Percentiles rank a stretch among this genome's conserved stretches.
Evolutionary conservation across 345 rosid genomes (phyloP).

Genomic region (Corchorus capsularis): DNA sequence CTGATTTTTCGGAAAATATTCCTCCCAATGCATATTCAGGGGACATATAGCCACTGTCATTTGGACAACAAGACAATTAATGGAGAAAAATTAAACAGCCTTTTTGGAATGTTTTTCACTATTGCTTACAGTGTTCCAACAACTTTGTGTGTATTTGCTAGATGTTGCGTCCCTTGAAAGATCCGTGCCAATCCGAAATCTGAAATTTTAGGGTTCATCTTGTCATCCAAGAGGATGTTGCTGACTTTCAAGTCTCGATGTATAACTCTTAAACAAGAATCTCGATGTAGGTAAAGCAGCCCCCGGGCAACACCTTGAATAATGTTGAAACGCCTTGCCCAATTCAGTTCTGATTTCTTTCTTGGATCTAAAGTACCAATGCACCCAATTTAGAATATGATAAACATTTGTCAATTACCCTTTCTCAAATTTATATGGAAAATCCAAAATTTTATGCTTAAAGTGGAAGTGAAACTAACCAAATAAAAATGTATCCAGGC

Average conservation of each 20-base stretch:
- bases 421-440: no score
- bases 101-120: neutral
- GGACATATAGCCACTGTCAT: conserved; percentile 45
- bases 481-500: conserved; percentile 29
- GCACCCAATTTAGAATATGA: no score
- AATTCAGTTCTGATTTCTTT: conserved; percentile 13
- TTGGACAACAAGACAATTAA: neutral
- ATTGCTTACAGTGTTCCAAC: conserved; percentile 34
- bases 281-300: conserved; percentile 25
- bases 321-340: conserved; percentile 25
- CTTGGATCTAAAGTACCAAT: conserved; percentile 1
- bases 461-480: conserved; percentile 19
- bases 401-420: no score
- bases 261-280: conserved; percentile 31
- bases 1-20: conserved; percentile 43
- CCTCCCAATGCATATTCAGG: conserved; percentile 49
- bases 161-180: conserved; percentile 18
- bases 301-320: conserved; percentile 24
- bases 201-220: conserved; percentile 42
- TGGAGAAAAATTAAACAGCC: no score
- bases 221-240: conserved; percentile 27
- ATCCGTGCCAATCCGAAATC: conserved; percentile 17
- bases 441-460: no score
- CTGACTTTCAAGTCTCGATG: conserved; percentile 34
- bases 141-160: conserved; percentile 24